Evolutionary conservation across 2,329 filamentous ascomycete species (phyloP).

Genomic region (Sarocladium oryzae): DNA sequence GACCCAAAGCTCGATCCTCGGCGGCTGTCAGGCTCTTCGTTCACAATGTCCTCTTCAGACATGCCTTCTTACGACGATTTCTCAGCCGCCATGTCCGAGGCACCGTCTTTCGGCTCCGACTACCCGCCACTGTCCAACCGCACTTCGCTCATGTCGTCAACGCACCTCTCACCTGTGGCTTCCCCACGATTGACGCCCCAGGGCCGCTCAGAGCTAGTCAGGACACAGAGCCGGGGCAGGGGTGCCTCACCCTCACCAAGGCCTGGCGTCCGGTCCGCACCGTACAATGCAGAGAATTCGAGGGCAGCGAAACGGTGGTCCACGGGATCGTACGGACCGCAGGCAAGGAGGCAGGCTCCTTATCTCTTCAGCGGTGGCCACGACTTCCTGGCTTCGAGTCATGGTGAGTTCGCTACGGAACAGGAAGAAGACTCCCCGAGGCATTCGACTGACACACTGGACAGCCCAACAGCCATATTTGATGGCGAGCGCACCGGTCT

Average conservation of each 20-base stretch:
- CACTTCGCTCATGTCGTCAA: constrained; percentile 65
- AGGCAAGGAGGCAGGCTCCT: constrained; percentile 50
- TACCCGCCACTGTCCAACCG: constrained; percentile 61
- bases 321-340: constrained; percentile 62
- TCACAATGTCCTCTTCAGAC: constrained; percentile 67
- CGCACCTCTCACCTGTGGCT: constrained; percentile 64
- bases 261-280: constrained; percentile 59
- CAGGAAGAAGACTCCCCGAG: constrained; percentile 33
- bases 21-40: constrained; percentile 66
- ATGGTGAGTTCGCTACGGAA: constrained; percentile 38
- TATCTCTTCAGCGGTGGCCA: constrained; percentile 57
- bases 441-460: constrained; percentile 22
- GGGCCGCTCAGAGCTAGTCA: constrained; percentile 53
- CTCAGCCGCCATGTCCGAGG: constrained; percentile 59
- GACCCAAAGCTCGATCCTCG: constrained; percentile 50
- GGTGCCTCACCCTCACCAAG: constrained; percentile 63
- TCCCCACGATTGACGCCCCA: constrained; percentile 62
- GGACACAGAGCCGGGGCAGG: constrained; percentile 60
- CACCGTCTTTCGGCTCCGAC: constrained; percentile 59
- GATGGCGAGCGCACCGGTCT: constrained; percentile 44
- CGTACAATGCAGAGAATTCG: constrained; percentile 61
- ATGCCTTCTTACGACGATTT: constrained; percentile 67
- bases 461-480: constrained; percentile 50
- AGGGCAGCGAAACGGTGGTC: constrained; percentile 71
- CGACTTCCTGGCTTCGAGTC: constrained; percentile 48